Evolutionary conservation across 331 rosid genomes (phyloP).

Genomic region (Saraca asoca): DNA sequence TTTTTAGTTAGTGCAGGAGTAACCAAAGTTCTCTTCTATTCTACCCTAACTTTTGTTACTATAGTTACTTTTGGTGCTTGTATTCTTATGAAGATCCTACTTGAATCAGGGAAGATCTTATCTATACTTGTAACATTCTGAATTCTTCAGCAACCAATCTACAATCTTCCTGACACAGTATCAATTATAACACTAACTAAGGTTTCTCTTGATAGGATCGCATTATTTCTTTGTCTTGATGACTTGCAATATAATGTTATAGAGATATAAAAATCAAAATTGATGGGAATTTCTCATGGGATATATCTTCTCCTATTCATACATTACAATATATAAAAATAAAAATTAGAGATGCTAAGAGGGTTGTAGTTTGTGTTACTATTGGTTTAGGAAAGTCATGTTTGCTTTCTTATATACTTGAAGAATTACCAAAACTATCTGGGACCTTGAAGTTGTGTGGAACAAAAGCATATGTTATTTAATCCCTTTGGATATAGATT

Average conservation of each 20-base stretch:
- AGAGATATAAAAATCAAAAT: too few relatives aligned
- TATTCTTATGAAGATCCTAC: conserved; percentile 60
- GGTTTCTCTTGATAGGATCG: conserved; percentile 71
- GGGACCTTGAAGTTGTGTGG: too few relatives aligned
- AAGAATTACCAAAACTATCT: too few relatives aligned
- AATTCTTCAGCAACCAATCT: conserved; percentile 68
- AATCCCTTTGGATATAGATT: too few relatives aligned
- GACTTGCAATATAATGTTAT: conserved; percentile 52
- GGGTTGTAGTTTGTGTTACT: conserved; percentile 66
- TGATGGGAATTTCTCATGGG: conserved; percentile 71
- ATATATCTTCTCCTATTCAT: conserved; percentile 38
- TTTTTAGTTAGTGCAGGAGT: conserved; percentile 40
- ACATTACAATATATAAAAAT: conserved; percentile 53
- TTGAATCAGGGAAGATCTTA: conserved; percentile 68
- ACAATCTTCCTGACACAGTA: conserved; percentile 54
- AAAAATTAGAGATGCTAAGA: conserved; percentile 48
- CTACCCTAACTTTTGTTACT: conserved; percentile 63
- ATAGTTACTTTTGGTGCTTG: conserved; percentile 61
- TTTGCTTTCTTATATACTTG: too few relatives aligned
- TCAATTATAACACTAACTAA: conserved; percentile 68
- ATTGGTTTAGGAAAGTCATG: conserved; percentile 77
- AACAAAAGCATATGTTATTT: too few relatives aligned
- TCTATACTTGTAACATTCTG: conserved; percentile 66
- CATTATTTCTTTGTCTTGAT: conserved; percentile 57
- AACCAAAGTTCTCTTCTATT: conserved; percentile 50